Evolutionary conservation across 2,329 filamentous ascomycete species (phyloP), one percentile per base, ranked within the genome.

Genomic region (Fusarium sp.): DNA sequence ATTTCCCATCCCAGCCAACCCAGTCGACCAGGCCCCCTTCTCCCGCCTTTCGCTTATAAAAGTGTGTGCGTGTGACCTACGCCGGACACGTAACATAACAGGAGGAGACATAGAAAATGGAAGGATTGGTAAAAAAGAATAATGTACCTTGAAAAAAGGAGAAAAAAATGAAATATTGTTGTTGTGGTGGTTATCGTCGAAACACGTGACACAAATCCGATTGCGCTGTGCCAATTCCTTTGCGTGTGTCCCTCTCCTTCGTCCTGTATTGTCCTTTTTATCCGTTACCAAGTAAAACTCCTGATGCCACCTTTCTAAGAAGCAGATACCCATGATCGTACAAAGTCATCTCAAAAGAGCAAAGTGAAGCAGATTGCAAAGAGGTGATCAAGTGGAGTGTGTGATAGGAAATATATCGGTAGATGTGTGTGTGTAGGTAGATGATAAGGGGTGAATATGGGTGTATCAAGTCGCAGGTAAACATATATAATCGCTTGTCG

Each of bases 301-400:
- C 77, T 37, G 22, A 58, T 38, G 68, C 63, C 38, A 57, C 72
- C 66, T 57, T 66, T 79, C 74, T 78, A 79, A 66, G 63, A 63
- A 77, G 68, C 68, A 74, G 52, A 77, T 77, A 65, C 71, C 74
- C 71, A 75, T 78, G 75, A 75, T 78, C 77, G 73, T 79, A 78
- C 75, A 79, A 74, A 71, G 61, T 76, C 72, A 71, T 78, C 66
- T 72, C 68, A 59, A 47, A 65, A 73, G 63, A 63, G 54, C 37
- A 47, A 69, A 58, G 32, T 43, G 52, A 52, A 70, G 60, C 47
- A 58, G 59, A 66, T 45, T 56, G 59, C 60, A 57, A 56, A 57
- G 58, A 69, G 69, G 47, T 70, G 69, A 64, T 67, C 64, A 62
- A 71, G 67, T 71, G 56, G 69, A 70, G 67, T 64, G 9, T 60